These are phyloP conservation scores for Neonectria punicea DNA, from an alignment of 2,329 filamentous ascomycete species.

Conservation along the genomic window DNA sequence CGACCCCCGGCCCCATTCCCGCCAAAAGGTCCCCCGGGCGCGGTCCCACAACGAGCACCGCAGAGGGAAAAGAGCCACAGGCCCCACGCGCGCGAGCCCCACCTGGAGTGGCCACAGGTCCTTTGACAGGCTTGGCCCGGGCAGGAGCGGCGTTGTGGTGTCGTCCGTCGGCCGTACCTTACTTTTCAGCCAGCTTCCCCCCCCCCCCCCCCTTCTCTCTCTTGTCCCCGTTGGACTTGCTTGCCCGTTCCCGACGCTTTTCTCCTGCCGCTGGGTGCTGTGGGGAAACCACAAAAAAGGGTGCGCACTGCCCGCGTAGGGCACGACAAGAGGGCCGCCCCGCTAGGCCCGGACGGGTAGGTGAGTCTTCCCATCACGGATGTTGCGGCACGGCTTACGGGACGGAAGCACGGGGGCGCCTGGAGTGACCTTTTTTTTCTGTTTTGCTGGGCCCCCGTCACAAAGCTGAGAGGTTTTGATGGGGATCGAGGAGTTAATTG, in stretches of 20 bases:
- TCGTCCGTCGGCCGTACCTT: not conserved
- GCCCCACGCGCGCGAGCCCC: slow-evolving; percentile 17
- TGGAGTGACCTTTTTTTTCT: not conserved
- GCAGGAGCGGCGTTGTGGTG: slow-evolving; percentile 7
- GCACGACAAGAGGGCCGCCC: slow-evolving; percentile 9
- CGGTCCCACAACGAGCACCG: slow-evolving; percentile 36
- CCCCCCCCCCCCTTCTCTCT: too few species aligned
- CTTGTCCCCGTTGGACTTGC: not conserved
- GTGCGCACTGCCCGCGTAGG: slow-evolving; percentile 1
- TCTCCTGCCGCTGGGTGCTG: slow-evolving; percentile 5
- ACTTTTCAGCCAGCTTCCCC: not conserved
- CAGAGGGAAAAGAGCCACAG: slow-evolving; percentile 18
- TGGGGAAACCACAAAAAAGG: slow-evolving; percentile 17
- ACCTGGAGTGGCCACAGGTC: slow-evolving; percentile 13
- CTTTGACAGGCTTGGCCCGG: slow-evolving; percentile 10
- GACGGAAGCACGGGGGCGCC: not conserved
- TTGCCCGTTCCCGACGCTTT: not conserved
- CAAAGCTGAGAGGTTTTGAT: slow-evolving; percentile 13
- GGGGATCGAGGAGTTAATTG: slow-evolving; percentile 13
- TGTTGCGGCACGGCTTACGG: slow-evolving; percentile 33
- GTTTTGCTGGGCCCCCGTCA: not conserved
- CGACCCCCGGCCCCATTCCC: slow-evolving; percentile 37
- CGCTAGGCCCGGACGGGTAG: slow-evolving; percentile 41
- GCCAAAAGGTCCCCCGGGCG: slow-evolving; percentile 44
- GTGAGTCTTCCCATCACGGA: slow-evolving; percentile 28